Evolutionary conservation across 208 protist genomes (phyloP).

Genomic region (Leishmania major): DNA sequence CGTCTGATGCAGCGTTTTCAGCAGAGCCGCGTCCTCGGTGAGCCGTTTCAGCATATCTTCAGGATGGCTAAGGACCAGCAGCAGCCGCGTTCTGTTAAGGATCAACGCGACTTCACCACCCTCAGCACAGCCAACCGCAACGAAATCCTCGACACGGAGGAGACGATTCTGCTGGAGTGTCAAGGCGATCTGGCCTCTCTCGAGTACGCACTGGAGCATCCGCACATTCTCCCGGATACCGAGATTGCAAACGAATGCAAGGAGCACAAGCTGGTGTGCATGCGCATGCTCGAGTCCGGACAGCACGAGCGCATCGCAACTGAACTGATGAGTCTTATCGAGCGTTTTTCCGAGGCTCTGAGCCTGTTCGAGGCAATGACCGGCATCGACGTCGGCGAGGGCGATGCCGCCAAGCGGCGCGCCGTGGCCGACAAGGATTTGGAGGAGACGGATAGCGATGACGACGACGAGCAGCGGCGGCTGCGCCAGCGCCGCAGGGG

Average conservation of each 20-base stretch:
- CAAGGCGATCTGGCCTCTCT: slow-evolving; percentile 89
- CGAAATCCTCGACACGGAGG: slow-evolving; percentile 63
- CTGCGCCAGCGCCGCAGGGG: slow-evolving; percentile 43
- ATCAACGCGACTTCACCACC: slow-evolving; percentile 43
- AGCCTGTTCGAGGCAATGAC: slow-evolving; percentile 89
- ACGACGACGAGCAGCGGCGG: slow-evolving; percentile 64
- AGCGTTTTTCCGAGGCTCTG: slow-evolving; percentile 75
- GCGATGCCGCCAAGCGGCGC: slow-evolving; percentile 56
- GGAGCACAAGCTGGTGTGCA: slow-evolving; percentile 77
- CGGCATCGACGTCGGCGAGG: slow-evolving; percentile 85
- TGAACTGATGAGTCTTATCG: slow-evolving; percentile 88
- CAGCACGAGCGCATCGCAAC: slow-evolving; percentile 67
- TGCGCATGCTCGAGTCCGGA: slow-evolving; percentile 80
- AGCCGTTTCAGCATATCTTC: slow-evolving; percentile 51
- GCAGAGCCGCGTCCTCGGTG: slow-evolving; percentile 73
- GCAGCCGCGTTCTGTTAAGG: slow-evolving; percentile 15
- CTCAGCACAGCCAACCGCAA: slow-evolving; percentile 47
- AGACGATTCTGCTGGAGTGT: slow-evolving; percentile 76
- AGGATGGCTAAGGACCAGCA: slow-evolving; percentile 47
- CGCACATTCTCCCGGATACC: slow-evolving; percentile 77
- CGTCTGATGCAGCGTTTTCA: slow-evolving; percentile 75
- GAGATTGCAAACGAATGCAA: slow-evolving; percentile 87
- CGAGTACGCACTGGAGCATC: slow-evolving; percentile 88
- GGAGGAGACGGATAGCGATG: slow-evolving; percentile 72
- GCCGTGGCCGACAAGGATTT: slow-evolving; percentile 56